Conservation (phyloP, 2,329 filamentous ascomycete genomes). For the Cercospora sp. region DNA sequence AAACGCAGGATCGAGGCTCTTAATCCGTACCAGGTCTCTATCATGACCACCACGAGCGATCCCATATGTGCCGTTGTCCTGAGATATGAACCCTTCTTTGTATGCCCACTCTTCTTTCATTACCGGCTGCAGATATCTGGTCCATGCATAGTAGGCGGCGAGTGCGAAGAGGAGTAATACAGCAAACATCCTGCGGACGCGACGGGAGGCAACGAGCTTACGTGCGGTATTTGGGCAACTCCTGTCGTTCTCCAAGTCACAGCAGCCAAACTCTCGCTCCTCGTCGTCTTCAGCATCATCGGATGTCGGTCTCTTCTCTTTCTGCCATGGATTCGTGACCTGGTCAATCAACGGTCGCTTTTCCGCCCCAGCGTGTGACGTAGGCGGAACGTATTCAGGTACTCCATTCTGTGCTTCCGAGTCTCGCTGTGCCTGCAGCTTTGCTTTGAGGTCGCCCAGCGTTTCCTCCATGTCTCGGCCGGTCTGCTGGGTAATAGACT, state of each 20-base stretch:
- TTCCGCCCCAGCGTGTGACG: constrained; percentile 15
- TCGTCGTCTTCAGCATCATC: constrained; percentile 19
- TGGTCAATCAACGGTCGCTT: constrained; percentile 32
- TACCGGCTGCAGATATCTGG: constrained; percentile 41
- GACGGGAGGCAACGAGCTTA: constrained; percentile 24
- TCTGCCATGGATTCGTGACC: constrained; percentile 33
- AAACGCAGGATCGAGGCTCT: constrained; percentile 48
- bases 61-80: constrained; percentile 35
- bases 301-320: constrained; percentile 15
- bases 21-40: constrained; percentile 52
- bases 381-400: not conserved
- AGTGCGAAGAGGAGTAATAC: constrained; percentile 37
- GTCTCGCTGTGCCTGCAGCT: constrained; percentile 2
- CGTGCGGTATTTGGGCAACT: constrained; percentile 31
- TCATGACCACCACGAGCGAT: constrained; percentile 33
- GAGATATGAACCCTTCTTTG: constrained; percentile 38
- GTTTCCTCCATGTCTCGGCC: constrained; percentile 13
- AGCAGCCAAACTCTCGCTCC: constrained; percentile 27
- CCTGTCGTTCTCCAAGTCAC: constrained; percentile 41
- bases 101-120: constrained; percentile 40
- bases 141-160: constrained; percentile 42
- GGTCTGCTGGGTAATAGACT: not conserved
- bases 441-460: constrained; percentile 12
- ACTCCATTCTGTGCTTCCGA: not conserved
- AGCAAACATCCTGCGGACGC: constrained; percentile 37